Evolutionary conservation across 1,284 basidiomycete genomes (phyloP), one percentile per base, ranked within the genome.

Genomic region (Cutaneotrichosporon dermatis): DNA sequence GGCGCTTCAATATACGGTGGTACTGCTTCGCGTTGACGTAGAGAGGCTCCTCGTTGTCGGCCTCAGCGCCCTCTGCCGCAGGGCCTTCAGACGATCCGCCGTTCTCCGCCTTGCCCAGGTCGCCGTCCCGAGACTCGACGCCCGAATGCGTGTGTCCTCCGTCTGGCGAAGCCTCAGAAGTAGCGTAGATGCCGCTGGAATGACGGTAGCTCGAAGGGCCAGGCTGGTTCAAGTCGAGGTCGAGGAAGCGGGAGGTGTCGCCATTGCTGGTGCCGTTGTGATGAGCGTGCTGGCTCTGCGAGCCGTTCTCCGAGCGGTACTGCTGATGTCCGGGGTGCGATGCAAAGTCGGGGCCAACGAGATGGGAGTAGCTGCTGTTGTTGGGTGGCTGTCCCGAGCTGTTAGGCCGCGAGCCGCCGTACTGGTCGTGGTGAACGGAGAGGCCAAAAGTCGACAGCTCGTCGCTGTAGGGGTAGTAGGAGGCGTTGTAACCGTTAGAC

Each of bases 1-100:
- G 84, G 61, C 93, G 84, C 81, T 96, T 96, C 73, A 97, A 83
- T 73, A 97, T 97, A 69, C 94, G 88, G 71, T 93, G 91, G 76
- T 96, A 97, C 79, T 97, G 93, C 76, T 97, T 97, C 53, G 93
- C 93, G 72, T 97, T 97, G 64, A 97, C 94, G 79, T 94, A 95
- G 66, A 96, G 85, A 35, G 93, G 93, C 74, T 96, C 92, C 69
- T 96, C 92, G 79, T 95, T 92, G 69, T 90, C 73, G 41, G 66
- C 67, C 6, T 67, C 71, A 11, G 61, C 66, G 3, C 62, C 68
- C 8, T 64, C 67, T 2, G 51, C 46, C 9, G 58, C 61, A 2
- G 57, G 59, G 2, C 55, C 64, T 6, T 49, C 46, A 8, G 46
- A 33, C 11, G 60, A 61, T 16, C 51, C 63, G 37, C 66, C 64